phyloP scores from a whole-genome alignment of 805 yeast species.

The Zygosaccharomyces bailii region DNA sequence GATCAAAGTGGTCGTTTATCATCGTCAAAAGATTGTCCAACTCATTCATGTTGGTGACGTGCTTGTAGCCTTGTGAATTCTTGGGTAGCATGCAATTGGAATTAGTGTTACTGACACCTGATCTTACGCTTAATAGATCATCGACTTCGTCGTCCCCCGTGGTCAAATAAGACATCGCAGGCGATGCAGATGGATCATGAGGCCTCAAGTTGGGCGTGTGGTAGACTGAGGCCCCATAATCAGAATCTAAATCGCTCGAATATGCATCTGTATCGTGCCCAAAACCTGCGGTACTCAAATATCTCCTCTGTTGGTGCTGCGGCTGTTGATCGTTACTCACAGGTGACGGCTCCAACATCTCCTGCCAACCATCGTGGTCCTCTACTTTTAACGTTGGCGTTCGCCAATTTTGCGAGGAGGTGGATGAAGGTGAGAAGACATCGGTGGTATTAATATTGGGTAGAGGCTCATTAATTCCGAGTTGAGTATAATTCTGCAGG shows the following conservation, averaged over 20 bases:
- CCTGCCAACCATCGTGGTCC: slow-evolving; percentile 14
- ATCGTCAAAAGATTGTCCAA: slow-evolving; percentile 19
- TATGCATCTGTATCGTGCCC: slow-evolving; percentile 13
- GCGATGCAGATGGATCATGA: slow-evolving; percentile 27
- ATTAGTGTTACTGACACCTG: slow-evolving; percentile 22
- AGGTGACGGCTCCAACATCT: slow-evolving; percentile 10
- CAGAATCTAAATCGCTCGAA: slow-evolving; percentile 15
- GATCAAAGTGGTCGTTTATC: slow-evolving; percentile 10
- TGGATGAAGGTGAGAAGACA: slow-evolving; percentile 16
- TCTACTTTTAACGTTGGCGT: slow-evolving; percentile 26
- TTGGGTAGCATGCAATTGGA: slow-evolving; percentile 25
- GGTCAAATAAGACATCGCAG: slow-evolving; percentile 26
- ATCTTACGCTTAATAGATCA: slow-evolving; percentile 31
- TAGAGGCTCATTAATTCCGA: not conserved
- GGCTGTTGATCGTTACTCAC: slow-evolving; percentile 11
- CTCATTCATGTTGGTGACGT: slow-evolving; percentile 25
- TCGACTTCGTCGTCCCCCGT: slow-evolving; percentile 30
- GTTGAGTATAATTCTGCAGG: slow-evolving; percentile 9
- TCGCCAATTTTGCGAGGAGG: slow-evolving; percentile 14
- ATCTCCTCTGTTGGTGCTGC: slow-evolving; percentile 4
- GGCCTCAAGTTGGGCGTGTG: slow-evolving; percentile 23
- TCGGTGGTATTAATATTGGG: slow-evolving; percentile 8
- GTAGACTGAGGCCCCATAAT: slow-evolving; percentile 11
- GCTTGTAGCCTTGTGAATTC: slow-evolving; percentile 28
- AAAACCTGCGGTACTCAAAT: slow-evolving; percentile 9